Base-by-base conservation (phyloP, 2,329 filamentous ascomycete genomes). In the Didymellaceae sp. region DNA sequence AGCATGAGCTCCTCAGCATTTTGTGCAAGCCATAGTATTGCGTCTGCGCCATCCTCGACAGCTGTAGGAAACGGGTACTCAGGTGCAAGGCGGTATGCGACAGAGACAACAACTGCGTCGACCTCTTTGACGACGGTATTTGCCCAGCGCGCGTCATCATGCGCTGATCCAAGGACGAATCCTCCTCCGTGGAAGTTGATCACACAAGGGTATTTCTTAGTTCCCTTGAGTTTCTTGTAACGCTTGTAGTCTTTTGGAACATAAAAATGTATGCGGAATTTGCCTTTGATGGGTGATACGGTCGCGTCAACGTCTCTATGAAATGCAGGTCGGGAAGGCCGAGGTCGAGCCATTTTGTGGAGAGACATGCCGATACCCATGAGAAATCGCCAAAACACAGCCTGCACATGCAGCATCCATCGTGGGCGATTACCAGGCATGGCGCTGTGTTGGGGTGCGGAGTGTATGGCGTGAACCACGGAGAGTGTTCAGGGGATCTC, bases 281-380 rank as follows among this genome's bases (percentile, higher is more conserved):
- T 64, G 33, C 79, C 78, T 43, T 73, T 70, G 32, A 70, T 67
- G 4, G 71, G 77, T 30, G 74, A 78, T 41, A 78, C 71, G 52
- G 75, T 80, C 49, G 79, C 79, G 20, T 77, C 70, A 24, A 89
- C 79, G 14, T 77, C 77, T 34, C 78, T 80, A 37, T 77, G 77
- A 72, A 90, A 90, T 22, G 78, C 73, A 2, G 86, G 85, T 24
- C 74, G 75, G 1, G 85, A 83, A 5, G 86, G 84, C 40, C 80
- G 78, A 6, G 86, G 85, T 32, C 79, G 74, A 1, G 86, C 82
- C 52, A 86, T 73, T 45, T 80, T 81, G 67, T 90, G 87, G 30
- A 90, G 74, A 52, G 81, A 77, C 86, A 89, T 89, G 64, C 86
- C 87, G 48, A 89, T 79, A 50, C 78, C 78, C 82, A 89, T 88